Base-by-base conservation (phyloP, 805 yeast species). In the Zygosaccharomyces gambellarensis region DNA sequence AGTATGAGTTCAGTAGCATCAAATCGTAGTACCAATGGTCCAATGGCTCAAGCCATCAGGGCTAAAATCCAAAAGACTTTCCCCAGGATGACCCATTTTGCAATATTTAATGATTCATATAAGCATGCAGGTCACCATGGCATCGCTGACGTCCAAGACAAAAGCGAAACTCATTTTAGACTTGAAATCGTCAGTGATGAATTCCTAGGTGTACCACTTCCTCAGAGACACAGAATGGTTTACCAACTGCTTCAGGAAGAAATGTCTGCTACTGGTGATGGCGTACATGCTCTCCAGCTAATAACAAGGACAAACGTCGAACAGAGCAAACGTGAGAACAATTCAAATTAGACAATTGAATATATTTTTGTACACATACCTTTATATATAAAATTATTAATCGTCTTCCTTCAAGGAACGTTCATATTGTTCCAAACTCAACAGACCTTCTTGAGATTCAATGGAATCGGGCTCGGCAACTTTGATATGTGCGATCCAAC, bases 71-170 rank as follows among this genome's bases (percentile, higher is more conserved):
- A 64, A 19, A 53, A 58, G 5, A 25, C 60, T 17, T 59, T 59
- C 45, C 61, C 61, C 22, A 55, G 70, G 54, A 95, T 80, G 21
- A 60, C 62, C 7, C 65, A 54, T 56, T 73, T 79, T 55, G 75
- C 71, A 29, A 75, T 92, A 5, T 72, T 71, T 50, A 92, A 92
- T 64, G 97, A 92, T 67, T 87, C 96, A 5, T 81, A 81, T 67
- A 86, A 86, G 63, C 98, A 92, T 67, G 80, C 90, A 1, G 90
- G 87, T 55, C 98, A 92, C 66, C 83, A 82, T 50, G 90, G 95
- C 1, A 77, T 88, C 71, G 76, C 82, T 46, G 89, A 84, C 3
- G 88, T 90, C 7, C 57, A 75, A 1, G 89, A 89, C 66, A 74
- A 71, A 12, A 75, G 77, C 2, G 97, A 92, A 67, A 84, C 95